Base-by-base conservation (phyloP, 2,329 filamentous ascomycete species). In the Catunica adiposa region DNA sequence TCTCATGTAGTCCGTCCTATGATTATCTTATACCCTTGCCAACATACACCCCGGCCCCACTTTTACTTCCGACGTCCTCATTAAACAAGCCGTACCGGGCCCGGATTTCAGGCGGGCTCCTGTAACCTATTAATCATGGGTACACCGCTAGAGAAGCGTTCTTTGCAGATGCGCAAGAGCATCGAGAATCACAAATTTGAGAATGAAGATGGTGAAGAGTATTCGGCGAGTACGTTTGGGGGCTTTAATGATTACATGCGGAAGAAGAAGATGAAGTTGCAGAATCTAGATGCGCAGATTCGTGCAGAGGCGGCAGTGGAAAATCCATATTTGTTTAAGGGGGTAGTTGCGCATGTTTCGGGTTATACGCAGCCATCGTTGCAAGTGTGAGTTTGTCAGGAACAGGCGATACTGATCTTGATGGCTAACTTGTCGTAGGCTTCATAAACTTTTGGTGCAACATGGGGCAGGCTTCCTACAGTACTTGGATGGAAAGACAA, bases 401-500 rank as follows among this genome's bases (percentile, higher is more conserved):
- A n/a, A 8, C 11, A 17, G 40, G 2, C 2, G 40, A n/a, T 7
- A n/a, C 3, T 44, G 1, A 17, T 8, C 23, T 25, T 48, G 23
- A 6, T 26, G 15, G 26, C 3, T n/a, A 25, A 31, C 6, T 34
- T 20, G 22, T 22, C 6, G 23, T 26, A 75, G 73, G 47, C 77
- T 98, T 17, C 90, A 95, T 70, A 81, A 75, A 54, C 76, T 95
- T 59, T 84, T 98, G 56, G 90, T 98, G 17, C 80, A 84, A 62
- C 82, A 97, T 77, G 92, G 92, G n/a, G 94, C 89, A 31, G 86
- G 85, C 0, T 97, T 95, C 62, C 76, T 96, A 59, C 92, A 98
- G 66, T 97, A 97, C 63, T 73, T 98, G 9, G 89, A 96, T 67
- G 85, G 83, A 38, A 98, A 98, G 71, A 97, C 90, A 0, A 84